A percentile compares a stretch with the other conserved stretches of the same genome.
Conservation (phyloP, 1,284 basidiomycete species). For the Chiua sp. region DNA sequence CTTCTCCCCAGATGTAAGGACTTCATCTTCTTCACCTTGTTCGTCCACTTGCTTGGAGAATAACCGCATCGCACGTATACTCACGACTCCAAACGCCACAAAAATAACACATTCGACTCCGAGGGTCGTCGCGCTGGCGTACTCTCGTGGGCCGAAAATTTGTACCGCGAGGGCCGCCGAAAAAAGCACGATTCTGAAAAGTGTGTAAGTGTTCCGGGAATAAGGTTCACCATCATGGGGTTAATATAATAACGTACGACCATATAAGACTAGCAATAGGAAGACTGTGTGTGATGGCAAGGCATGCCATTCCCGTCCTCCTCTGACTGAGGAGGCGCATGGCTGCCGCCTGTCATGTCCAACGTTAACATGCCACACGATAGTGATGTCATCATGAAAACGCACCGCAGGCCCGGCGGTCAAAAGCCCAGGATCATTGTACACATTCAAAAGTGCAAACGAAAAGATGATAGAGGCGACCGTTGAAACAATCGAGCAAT, state of each 20-base stretch:
- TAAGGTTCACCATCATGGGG: too few species aligned
- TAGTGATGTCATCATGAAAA: background rate
- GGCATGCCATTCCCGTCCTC: constrained; percentile 13
- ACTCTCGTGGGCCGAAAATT: constrained; percentile 11
- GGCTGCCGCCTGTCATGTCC: constrained; percentile 1
- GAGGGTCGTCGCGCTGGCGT: background rate
- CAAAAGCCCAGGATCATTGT: constrained; percentile 16
- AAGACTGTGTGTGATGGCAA: constrained; percentile 23
- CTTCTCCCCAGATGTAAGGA: background rate
- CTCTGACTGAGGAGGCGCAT: constrained; percentile 13
- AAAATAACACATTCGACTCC: constrained; percentile 14
- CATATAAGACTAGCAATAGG: constrained; percentile 24
- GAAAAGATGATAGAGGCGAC: constrained; percentile 23
- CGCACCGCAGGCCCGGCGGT: constrained; percentile 15
- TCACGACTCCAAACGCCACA: constrained; percentile 3
- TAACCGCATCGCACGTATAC: constrained; percentile 2
- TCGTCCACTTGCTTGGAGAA: constrained; percentile 2
- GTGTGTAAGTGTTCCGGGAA: background rate
- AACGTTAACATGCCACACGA: background rate
- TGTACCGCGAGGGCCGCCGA: constrained; percentile 11
- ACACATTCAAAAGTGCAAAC: constrained; percentile 22
- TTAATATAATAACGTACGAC: constrained; percentile 16
- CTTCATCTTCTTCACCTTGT: background rate
- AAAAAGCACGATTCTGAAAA: constrained; percentile 17
- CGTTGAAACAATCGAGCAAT: constrained; percentile 18